Conservation (phyloP, 1,284 basidiomycete species). For the Somion occarium region DNA sequence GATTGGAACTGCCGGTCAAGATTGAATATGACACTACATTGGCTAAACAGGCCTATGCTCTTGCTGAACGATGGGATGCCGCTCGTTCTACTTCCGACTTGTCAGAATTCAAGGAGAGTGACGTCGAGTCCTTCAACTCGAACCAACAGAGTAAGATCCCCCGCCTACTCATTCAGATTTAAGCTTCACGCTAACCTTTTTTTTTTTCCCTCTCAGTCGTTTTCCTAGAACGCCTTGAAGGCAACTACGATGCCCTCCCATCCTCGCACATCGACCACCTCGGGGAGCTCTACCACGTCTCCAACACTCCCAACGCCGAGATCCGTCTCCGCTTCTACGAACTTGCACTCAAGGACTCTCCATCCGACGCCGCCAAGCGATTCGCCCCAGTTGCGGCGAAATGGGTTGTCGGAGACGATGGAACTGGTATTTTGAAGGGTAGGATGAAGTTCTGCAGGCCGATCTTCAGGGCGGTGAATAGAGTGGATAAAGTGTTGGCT, state of each 20-base stretch:
- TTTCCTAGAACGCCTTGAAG: slow-evolving; percentile 69
- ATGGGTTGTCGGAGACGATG: slow-evolving; percentile 68
- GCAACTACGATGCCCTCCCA: slow-evolving; percentile 47
- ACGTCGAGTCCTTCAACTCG: slow-evolving; percentile 56
- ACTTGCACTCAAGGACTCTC: slow-evolving; percentile 49
- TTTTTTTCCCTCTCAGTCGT: slow-evolving; percentile 41
- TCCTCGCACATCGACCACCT: slow-evolving; percentile 50
- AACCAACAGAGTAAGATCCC: slow-evolving; percentile 58
- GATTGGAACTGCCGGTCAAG: slow-evolving; percentile 71
- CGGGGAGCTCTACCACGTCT: slow-evolving; percentile 49
- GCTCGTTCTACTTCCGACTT: slow-evolving; percentile 48
- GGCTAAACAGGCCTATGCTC: slow-evolving; percentile 62
- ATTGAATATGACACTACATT: slow-evolving; percentile 83
- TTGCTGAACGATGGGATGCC: slow-evolving; percentile 77
- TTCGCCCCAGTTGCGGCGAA: slow-evolving; percentile 49
- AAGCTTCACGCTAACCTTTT: neutral
- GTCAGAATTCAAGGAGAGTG: slow-evolving; percentile 45
- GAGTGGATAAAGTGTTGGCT: slow-evolving; percentile 63
- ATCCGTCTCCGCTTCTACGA: slow-evolving; percentile 71
- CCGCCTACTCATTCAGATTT: neutral
- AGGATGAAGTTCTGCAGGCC: slow-evolving; percentile 84
- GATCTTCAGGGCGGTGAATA: slow-evolving; percentile 47
- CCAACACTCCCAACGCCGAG: slow-evolving; percentile 60
- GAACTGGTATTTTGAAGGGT: slow-evolving; percentile 58
- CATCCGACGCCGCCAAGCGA: slow-evolving; percentile 41